Base-by-base conservation (phyloP, 352 stramenopile genomes). In the Pseudoperonospora humuli region DNA sequence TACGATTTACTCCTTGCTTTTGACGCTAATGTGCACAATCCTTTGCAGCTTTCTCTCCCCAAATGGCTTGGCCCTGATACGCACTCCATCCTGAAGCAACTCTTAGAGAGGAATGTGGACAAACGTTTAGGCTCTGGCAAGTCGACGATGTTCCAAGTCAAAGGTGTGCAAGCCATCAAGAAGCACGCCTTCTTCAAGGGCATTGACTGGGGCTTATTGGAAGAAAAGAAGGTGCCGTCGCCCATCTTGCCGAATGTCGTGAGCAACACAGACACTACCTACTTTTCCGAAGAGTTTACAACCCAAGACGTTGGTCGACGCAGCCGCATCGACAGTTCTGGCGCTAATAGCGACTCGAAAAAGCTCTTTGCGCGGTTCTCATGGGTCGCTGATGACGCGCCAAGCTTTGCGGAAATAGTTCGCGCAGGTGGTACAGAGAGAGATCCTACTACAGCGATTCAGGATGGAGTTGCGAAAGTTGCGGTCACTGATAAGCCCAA, bases 91-190 rank as follows among this genome's bases (percentile, higher is more conserved):
- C 44, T 99, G 13, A 98, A 97, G 67, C 94, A 96, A 28, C 61
- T 99, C 11, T 69, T 99, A 13, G 95, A 99, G 68, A 77, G 94
- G 44, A 97, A 98, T 62, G 87, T 96, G 0, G 78, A 92, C 38
- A 96, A 97, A 52, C 79, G 96, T 17, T 70, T 98, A 5, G 96
- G 94, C 27, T 91, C 84, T 5, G 73, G 90, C 18, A 97, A 95
- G 57, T 90, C 84, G 23, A 98, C 91, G 5, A 98, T 99, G 93
- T 99, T 99, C 70, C 79, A 98, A 58, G 83, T 98, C 15, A 96
- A 96, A 54, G 96, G 96, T 21, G 90, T 98, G 11, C 83, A 96
- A 24, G 93, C 83, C 28, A 84, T 99, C 49, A 98, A 98, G 70
- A 75, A 96, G 52, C 84, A 97, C 49, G 61, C 80, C 9, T 98